phyloP scores from a whole-genome alignment of 768 basidiomycete genomes.

The Hortiboletus flavorubellus region DNA sequence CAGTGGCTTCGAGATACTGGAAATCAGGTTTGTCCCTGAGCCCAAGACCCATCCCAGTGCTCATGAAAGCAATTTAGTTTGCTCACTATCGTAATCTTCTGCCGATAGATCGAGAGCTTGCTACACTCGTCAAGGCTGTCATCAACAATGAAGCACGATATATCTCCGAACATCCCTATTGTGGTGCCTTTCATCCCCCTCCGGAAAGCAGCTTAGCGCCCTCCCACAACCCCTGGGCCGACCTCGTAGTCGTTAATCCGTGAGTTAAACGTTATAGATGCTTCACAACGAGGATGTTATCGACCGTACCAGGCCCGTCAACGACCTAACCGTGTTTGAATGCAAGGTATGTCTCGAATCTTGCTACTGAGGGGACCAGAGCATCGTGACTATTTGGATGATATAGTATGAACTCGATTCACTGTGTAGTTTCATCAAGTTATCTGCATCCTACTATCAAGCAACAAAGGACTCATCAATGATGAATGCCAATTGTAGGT shows the following conservation, averaged over 20 bases:
- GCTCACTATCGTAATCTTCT: slow-evolving; percentile 66
- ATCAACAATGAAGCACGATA: slow-evolving; percentile 79
- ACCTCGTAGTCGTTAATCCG: slow-evolving; percentile 71
- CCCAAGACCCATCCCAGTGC: not conserved
- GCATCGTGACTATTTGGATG: not conserved
- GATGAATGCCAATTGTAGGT: slow-evolving; percentile 65
- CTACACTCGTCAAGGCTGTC: slow-evolving; percentile 70
- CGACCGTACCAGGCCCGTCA: slow-evolving; percentile 47
- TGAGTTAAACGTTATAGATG: slow-evolving; percentile 34
- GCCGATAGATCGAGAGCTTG: slow-evolving; percentile 52
- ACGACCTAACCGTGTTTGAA: slow-evolving; percentile 71
- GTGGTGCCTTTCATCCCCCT: slow-evolving; percentile 79
- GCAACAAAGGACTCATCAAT: slow-evolving; percentile 70
- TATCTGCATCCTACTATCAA: slow-evolving; percentile 69
- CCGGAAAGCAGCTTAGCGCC: slow-evolving; percentile 66
- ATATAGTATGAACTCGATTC: slow-evolving; percentile 76
- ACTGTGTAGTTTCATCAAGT: slow-evolving; percentile 73
- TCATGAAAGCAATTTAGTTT: slow-evolving; percentile 43
- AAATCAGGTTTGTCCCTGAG: slow-evolving; percentile 52
- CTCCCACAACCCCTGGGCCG: slow-evolving; percentile 66
- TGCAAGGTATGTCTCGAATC: slow-evolving; percentile 56
- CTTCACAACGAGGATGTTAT: not conserved
- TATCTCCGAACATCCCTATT: slow-evolving; percentile 71
- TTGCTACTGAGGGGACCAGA: not conserved
- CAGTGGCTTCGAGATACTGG: slow-evolving; percentile 84